These are phyloP conservation scores for Ormosia emarginata DNA, from an alignment of 306 rosid species.

Conservation along the genomic window DNA sequence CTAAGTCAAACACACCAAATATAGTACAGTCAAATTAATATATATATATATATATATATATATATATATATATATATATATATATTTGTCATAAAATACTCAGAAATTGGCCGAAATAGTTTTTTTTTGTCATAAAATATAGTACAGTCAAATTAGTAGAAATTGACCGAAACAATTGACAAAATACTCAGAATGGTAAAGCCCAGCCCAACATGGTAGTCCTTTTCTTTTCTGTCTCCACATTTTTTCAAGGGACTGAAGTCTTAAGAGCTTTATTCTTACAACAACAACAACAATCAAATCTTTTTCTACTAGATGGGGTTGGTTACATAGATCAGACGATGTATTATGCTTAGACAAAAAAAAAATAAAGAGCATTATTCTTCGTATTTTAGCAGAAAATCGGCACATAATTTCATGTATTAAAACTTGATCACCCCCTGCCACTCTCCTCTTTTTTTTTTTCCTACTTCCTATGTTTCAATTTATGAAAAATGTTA, in stretches of 20 bases:
- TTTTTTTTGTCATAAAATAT: background rate
- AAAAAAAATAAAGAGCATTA: background rate
- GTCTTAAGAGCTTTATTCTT: background rate
- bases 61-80: too few species aligned
- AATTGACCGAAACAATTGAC: background rate
- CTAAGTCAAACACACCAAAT: background rate
- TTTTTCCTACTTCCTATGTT: background rate
- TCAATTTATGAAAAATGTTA: too few species aligned
- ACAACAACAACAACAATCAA: too few species aligned
- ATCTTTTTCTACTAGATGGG: too few species aligned
- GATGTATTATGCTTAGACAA: too few species aligned
- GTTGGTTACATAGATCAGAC: too few species aligned
- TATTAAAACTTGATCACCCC: background rate
- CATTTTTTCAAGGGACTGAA: background rate
- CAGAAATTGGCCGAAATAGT: too few species aligned
- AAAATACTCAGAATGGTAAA: background rate
- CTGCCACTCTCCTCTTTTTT: background rate
- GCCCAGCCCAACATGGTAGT: background rate
- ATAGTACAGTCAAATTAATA: background rate
- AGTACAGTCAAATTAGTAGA: background rate
- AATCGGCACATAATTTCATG: background rate
- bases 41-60: too few species aligned
- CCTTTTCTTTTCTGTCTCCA: background rate
- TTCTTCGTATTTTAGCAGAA: background rate
- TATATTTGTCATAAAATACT: too few species aligned